Conservation (phyloP, 2,329 filamentous ascomycete species). For the Juglanconis juglandina region DNA sequence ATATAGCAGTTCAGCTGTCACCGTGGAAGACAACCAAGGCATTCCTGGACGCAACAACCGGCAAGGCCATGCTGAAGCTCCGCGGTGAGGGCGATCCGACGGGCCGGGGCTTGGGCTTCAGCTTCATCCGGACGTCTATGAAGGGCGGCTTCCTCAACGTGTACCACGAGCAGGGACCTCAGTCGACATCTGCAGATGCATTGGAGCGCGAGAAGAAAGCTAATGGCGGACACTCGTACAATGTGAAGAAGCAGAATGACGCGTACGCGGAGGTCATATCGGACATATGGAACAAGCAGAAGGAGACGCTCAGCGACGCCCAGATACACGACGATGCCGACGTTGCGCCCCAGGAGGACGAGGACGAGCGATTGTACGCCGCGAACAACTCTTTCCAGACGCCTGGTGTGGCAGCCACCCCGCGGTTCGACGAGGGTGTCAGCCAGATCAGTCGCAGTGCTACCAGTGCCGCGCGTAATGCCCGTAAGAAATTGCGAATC, state of each 20-base stretch:
- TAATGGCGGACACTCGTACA: conserved; percentile 93
- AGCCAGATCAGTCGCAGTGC: conserved; percentile 74
- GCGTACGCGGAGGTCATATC: conserved; percentile 89
- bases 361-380: conserved; percentile 67
- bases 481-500: conserved; percentile 69
- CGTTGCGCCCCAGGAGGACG: conserved; percentile 54
- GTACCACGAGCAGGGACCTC: conserved; percentile 56
- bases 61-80: conserved; percentile 94
- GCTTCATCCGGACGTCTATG: conserved; percentile 97
- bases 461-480: conserved; percentile 54
- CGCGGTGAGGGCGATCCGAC: conserved; percentile 95
- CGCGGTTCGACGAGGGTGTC: conserved; percentile 72
- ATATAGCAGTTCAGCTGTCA: conserved; percentile 81
- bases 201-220: conserved; percentile 83
- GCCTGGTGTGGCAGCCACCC: conserved; percentile 59
- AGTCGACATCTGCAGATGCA: conserved; percentile 72
- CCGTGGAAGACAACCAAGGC: conserved; percentile 97
- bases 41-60: conserved; percentile 87
- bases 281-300: conserved; percentile 89
- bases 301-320: conserved; percentile 68
- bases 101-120: conserved; percentile 88
- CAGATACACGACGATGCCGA: conserved; percentile 65
- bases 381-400: conserved; percentile 1
- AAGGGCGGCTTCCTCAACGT: conserved; percentile 92
- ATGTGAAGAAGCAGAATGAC: conserved; percentile 89